Base-by-base conservation (phyloP, 176 grass and related monocot species). In the Calamus simplicifolius region DNA sequence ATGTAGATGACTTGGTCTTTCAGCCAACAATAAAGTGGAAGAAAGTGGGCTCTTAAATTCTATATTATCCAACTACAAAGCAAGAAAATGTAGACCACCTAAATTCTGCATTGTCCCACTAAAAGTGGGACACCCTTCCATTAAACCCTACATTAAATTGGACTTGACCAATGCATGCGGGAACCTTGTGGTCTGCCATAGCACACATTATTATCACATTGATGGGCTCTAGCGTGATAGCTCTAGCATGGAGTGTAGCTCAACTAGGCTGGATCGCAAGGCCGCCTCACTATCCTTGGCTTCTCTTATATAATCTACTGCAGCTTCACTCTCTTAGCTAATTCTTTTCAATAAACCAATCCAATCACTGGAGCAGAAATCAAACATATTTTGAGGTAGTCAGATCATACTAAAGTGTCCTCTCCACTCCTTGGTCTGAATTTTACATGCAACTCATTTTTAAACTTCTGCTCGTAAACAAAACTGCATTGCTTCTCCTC, bases 221-320 rank as follows among this genome's bases (percentile, higher is more conserved):
- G n/a, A 73, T 73, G 19, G 70, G 70, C 35, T 63, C 70, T 1
- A 58, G 70, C 4, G 70, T 73, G 17, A 58, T 73, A 28, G 61
- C 70, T 17, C 70, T 73, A 50, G 53, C 70, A 56, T 73, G 70
- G 70, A 73, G 70, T 52, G 58, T 73, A 17, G 70, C 70, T 0
- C 70, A 73, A 53, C 38, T 73, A 31, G 70, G 70, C 3, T 73
- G 70, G 70, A 62, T 73, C 0, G 70, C 58, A 14, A 58, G 70
- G 25, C 70, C 70, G 50, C n/a, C 12, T 62, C 48, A 5, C 57
- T 51, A 58, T 62, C 6, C 16, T 50, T 25, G 8, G 17, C 50
- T 73, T 73, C 28, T 49, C 70, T 0, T 31, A 8, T 4, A 19
- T 64, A 51, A 73, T 58, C 5, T 35, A 62, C 56, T 52, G 52